Base-by-base conservation (phyloP, 805 yeast species). In the Cyberlindnera euphorbiae region DNA sequence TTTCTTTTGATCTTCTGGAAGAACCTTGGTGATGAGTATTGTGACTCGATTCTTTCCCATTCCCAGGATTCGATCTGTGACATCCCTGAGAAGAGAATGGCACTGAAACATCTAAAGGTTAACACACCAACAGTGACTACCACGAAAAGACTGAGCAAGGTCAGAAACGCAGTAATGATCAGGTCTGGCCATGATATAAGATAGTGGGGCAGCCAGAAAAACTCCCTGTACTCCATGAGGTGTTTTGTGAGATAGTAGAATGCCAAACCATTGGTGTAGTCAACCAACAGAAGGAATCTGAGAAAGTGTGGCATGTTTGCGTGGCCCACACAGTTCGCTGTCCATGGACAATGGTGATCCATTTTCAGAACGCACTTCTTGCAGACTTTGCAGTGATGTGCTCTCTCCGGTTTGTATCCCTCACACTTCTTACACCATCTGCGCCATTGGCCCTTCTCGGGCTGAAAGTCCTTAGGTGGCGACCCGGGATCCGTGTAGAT, bases 261-360 rank as follows among this genome's bases (percentile, higher is more conserved):
- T 0, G 78, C 72, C 44, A 62, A 67, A 1, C 66, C 63, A 1
- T 81, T 69, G 1, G 79, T 64, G 23, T 69, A 51, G 15, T 73
- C 56, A 2, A 84, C 79, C 83, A 88, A 80, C 9, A 69, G 49
- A 24, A 89, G 52, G 53, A 89, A 89, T 36, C 96, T 64, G 44
- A 83, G 50, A 55, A 89, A 89, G 55, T 85, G 89, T 0, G 95
- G 86, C 56, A 76, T 66, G 53, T 89, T 89, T 0, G 59, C 57
- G 53, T 76, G 77, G 0, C 97, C 97, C 15, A 89, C 90, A 54
- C 96, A 89, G 54, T 85, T 89, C 58, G 76, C 73, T 0, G 95
- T 86, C 96, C 96, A 89, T 0, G 96, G 96, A 55, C 82, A 80
- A 61, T 88, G 96, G 56, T 88, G 97, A 57, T 88, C 97, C 96